Base-by-base conservation (phyloP, 495 filamentous ascomycete genomes). In the Penicillium pulvis region DNA sequence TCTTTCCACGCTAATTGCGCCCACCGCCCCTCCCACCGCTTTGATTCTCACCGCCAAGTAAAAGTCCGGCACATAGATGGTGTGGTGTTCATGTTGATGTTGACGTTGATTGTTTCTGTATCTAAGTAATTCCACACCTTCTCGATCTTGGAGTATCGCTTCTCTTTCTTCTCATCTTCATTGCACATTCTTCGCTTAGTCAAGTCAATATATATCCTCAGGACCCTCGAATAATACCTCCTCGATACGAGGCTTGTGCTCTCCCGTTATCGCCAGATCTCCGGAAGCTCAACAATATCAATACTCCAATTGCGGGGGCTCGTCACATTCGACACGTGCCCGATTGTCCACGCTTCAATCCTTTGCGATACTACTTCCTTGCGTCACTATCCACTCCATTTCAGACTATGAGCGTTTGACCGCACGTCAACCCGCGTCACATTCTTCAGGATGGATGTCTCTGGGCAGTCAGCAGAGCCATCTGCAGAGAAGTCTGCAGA, bases 231-330 rank as follows among this genome's bases (percentile, higher is more conserved):
- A 28, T 28, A 28, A 5, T 28, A 28, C 4, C 6, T 7, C 28
- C 6, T 28, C 28, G 28, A 36, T 14, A 36, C 33, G 9, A 3
- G 10, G 33, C 33, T 11, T 45, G 14, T 19, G 8, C 45, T 7
- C 14, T 24, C 45, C 35, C 33, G 16, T 52, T 39, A 39, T 41
- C 50, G 58, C 55, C 60, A 58, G 16, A 39, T 56, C 53, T 64
- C 57, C 51, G 50, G 33, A 60, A 50, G 17, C 19, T 24, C 7
- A 16, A 6, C 7, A 16, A 6, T 8, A 16, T 31, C 23, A 31
- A 31, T 17, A 50, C 33, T 36, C 12, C 33, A 36, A 36, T 36
- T 36, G 33, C 33, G 33, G 33, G 33, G 33, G 9, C 9, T 12
- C 4, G 4, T 36, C 33, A 35, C 26, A 6, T 28, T 28, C 28